Conservation (phyloP, 805 yeast genomes). For the Cyberlindnera sargentensis region DNA sequence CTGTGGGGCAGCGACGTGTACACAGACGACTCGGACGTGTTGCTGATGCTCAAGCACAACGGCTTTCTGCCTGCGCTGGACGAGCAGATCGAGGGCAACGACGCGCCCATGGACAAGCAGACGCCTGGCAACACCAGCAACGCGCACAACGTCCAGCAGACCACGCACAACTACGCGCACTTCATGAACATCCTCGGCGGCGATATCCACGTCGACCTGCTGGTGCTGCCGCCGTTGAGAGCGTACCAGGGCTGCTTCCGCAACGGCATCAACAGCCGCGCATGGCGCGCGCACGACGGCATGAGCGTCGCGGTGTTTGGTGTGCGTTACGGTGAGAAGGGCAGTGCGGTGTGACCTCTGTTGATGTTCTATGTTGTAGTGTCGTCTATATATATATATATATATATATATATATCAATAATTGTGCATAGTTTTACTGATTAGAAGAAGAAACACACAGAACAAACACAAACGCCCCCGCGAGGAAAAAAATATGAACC, state of each 20-base stretch:
- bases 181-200: conserved; percentile 25
- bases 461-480: too few relatives aligned
- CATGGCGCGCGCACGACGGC: conserved; percentile 82
- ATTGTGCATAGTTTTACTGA: too few relatives aligned
- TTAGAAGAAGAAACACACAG: too few relatives aligned
- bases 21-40: conserved; percentile 87
- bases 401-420: too few relatives aligned
- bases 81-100: conserved; percentile 16
- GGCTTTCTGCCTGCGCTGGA: conserved; percentile 48
- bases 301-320: conserved; percentile 56
- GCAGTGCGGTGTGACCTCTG: conserved; percentile 17
- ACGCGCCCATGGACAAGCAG: conserved; percentile 16
- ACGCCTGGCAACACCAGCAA: conserved; percentile 38
- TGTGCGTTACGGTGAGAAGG: conserved; percentile 26
- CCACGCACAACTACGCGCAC: conserved; percentile 20
- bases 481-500: too few relatives aligned
- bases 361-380: conserved; percentile 1
- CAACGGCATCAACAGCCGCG: conserved; percentile 65
- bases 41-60: conserved; percentile 66
- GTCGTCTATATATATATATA: too few relatives aligned
- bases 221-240: conserved; percentile 64
- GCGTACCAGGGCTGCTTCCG: conserved; percentile 58
- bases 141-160: conserved; percentile 24
- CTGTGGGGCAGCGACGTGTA: conserved; percentile 92
- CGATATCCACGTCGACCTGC: conserved; percentile 28